These are phyloP conservation scores for Yamadazyma atlantica DNA, from an alignment of 1,139 yeast genomes.

Conservation along the genomic window DNA sequence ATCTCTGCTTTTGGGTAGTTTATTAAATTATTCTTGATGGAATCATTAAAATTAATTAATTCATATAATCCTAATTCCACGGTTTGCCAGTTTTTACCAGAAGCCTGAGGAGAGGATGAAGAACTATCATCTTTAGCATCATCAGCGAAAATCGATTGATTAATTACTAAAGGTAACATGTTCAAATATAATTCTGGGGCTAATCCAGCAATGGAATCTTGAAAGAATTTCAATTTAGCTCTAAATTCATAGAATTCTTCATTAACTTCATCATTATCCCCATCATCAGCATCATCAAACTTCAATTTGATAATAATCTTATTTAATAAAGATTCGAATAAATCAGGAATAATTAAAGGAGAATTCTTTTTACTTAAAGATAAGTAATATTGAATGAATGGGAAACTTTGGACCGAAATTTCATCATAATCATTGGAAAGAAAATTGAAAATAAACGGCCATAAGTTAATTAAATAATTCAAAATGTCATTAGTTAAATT, in stretches of 20 bases:
- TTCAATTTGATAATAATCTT: slow-evolving; percentile 77
- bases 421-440: slow-evolving; percentile 86
- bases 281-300: slow-evolving; percentile 76
- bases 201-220: slow-evolving; percentile 79
- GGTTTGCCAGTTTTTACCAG: slow-evolving; percentile 62
- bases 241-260: slow-evolving; percentile 82
- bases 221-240: slow-evolving; percentile 68
- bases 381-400: slow-evolving; percentile 74
- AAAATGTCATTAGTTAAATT: slow-evolving; percentile 44
- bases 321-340: slow-evolving; percentile 62
- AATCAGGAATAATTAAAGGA: slow-evolving; percentile 36
- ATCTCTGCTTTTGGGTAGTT: slow-evolving; percentile 66
- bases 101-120: neutral
- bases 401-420: slow-evolving; percentile 77
- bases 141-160: slow-evolving; percentile 49
- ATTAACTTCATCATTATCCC: slow-evolving; percentile 58
- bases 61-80: slow-evolving; percentile 87
- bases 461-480: slow-evolving; percentile 40
- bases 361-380: slow-evolving; percentile 63
- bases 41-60: slow-evolving; percentile 75
- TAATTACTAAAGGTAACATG: slow-evolving; percentile 65
- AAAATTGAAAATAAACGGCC: slow-evolving; percentile 73
- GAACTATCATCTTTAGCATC: slow-evolving; percentile 6
- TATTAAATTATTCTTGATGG: slow-evolving; percentile 70
- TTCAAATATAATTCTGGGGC: slow-evolving; percentile 73